Evolutionary conservation across 345 rosid genomes (phyloP), one percentile per base, ranked within the genome.

Genomic region (Hibiscus tridactylites): DNA sequence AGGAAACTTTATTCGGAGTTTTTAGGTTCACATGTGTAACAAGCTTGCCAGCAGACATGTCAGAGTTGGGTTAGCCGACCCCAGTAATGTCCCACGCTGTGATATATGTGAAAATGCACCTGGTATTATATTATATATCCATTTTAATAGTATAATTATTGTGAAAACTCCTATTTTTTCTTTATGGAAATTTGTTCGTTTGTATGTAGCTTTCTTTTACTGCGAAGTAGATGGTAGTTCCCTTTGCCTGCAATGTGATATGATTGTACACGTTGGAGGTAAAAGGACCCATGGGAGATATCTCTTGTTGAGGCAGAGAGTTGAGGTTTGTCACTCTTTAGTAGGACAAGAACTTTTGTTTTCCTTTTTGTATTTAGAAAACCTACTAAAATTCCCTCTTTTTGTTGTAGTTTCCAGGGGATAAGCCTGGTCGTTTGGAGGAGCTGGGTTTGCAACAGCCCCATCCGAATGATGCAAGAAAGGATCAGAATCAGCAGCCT

Each of bases 51-150:
- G 88, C 76, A 78, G 94, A n/a, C 97, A 91, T 79, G 87, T 91
- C 53, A 80, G 97, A 52, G 91, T 91, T 24, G 92, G 94, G 61
- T 85, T 91, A 70, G 92, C 94, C 9, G 85, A 76, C 72, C 94
- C 94, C 7, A 91, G 89, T 72, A 89, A 80, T 74, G 92, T 86
- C 13, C 93, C 88, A 0, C 87, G 90, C 58, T 91, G 97, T 75
- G 97, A 91, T 77, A 91, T 88, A 64, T 91, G 97, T 72, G 94
- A 91, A 78, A 88, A 78, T 80, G 92, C 92, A 49, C 94, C 97
- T 76, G 97, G 94, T 91, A 81, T 77, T 58, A 9, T 91, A 81
- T 77, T 58, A 21, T 24, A 58, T 26, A 1, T 24, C 9, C 52
- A 4, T 59, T 71, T 73, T 28, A 56, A 42, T 71, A 29, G 15